A percentile compares a stretch with the other conserved stretches of the same genome.
These are phyloP conservation scores for Naganishia friedmannii DNA, from an alignment of 768 basidiomycete species.

Conservation along the genomic window DNA sequence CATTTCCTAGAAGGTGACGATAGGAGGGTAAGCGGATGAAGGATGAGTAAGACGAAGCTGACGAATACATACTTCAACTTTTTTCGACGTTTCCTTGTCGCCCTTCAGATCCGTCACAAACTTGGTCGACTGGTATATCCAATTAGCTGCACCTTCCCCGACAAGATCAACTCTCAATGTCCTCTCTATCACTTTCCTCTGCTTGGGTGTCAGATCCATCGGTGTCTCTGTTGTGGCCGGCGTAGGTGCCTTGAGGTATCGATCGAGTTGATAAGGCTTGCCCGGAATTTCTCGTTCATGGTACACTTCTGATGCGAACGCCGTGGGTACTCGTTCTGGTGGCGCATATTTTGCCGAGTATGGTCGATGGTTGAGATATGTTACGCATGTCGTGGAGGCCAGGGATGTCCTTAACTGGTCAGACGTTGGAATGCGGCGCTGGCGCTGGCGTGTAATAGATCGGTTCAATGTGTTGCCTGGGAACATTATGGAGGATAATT, in stretches of 20 bases:
- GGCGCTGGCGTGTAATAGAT: neutral
- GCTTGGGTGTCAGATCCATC: slow-evolving; percentile 38
- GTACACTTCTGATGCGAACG: slow-evolving; percentile 25
- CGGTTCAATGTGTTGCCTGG: neutral
- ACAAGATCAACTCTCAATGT: slow-evolving; percentile 86
- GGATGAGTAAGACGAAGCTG: neutral
- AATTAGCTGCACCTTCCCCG: slow-evolving; percentile 92
- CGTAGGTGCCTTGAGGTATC: neutral
- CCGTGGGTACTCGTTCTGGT: neutral
- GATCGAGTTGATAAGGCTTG: slow-evolving; percentile 2
- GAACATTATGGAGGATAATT: neutral
- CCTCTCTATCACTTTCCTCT: slow-evolving; percentile 45
- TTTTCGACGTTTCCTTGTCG: slow-evolving; percentile 55
- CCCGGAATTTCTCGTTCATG: slow-evolving; percentile 16
- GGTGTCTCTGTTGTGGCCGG: slow-evolving; percentile 37
- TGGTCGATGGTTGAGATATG: slow-evolving; percentile 4
- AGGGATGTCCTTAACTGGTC: neutral
- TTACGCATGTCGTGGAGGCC: neutral
- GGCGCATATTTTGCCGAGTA: slow-evolving; percentile 21
- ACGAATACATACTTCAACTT: slow-evolving; percentile 68
- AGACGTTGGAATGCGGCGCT: neutral
- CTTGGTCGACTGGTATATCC: slow-evolving; percentile 86
- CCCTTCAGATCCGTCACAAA: slow-evolving; percentile 58
- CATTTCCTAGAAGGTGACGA: slow-evolving; percentile 67
- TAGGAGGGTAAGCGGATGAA: neutral